These are phyloP conservation scores for Linderniella brevidens DNA, from an alignment of 257 asterid genomes.

Conservation along the genomic window DNA sequence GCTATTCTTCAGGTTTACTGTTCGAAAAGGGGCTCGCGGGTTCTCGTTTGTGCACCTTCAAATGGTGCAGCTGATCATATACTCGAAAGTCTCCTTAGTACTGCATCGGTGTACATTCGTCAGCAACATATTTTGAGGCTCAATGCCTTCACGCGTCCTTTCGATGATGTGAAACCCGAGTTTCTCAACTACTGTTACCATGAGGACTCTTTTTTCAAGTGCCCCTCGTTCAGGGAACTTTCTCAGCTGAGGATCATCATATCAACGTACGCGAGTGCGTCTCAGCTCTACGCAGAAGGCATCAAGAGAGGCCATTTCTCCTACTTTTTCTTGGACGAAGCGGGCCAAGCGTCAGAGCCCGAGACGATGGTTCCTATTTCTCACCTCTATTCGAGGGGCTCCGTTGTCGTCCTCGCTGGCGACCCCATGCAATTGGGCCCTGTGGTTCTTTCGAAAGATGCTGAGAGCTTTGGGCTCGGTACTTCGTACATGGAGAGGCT, in stretches of 20 bases:
- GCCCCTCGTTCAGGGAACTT: constrained; percentile 40
- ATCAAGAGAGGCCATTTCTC: constrained; percentile 58
- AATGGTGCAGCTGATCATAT: constrained; percentile 82
- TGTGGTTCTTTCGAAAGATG: constrained; percentile 43
- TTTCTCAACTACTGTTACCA: constrained; percentile 33
- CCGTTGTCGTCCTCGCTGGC: constrained; percentile 76
- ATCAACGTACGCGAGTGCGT: constrained; percentile 71
- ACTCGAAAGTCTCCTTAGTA: constrained; percentile 44
- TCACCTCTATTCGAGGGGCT: constrained; percentile 25
- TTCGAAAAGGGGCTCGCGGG: constrained; percentile 16
- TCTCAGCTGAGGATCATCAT: constrained; percentile 35
- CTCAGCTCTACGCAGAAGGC: constrained; percentile 50
- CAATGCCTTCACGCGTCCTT: constrained; percentile 57
- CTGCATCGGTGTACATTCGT: constrained; percentile 15
- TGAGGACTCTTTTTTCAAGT: constrained; percentile 35
- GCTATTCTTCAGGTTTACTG: constrained; percentile 59
- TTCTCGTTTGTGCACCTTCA: constrained; percentile 93
- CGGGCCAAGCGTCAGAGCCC: constrained; percentile 98
- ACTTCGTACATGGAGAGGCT: constrained; percentile 77
- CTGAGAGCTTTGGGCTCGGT: constrained; percentile 58
- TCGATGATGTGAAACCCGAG: constrained; percentile 53
- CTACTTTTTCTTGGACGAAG: constrained; percentile 85
- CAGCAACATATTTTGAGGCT: constrained; percentile 49
- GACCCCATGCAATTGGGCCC: constrained; percentile 97
- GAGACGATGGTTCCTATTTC: constrained; percentile 85